These are phyloP conservation scores for Globisporangium splendens DNA, from an alignment of 352 stramenopile species.

Conservation along the genomic window DNA sequence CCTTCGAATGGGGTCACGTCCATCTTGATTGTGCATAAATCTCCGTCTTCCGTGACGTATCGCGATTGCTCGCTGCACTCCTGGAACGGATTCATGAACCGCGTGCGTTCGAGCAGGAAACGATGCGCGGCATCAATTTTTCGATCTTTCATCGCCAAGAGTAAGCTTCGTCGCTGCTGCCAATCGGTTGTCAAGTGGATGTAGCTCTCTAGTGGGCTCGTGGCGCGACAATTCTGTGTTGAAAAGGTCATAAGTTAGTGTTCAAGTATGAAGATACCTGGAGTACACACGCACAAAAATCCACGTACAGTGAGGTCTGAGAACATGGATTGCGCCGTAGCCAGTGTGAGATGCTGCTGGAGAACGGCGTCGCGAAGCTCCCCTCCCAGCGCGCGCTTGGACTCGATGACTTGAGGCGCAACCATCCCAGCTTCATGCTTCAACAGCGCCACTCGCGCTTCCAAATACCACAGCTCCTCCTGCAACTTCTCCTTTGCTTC, in stretches of 20 bases:
- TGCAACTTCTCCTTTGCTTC: constrained; percentile 2
- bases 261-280: neutral
- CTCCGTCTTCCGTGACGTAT: constrained; percentile 24
- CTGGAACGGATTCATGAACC: constrained; percentile 26
- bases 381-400: neutral
- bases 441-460: neutral
- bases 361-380: constrained; percentile 28
- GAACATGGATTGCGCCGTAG: constrained; percentile 29
- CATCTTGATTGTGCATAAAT: constrained; percentile 27
- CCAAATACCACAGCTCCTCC: neutral
- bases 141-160: constrained; percentile 24
- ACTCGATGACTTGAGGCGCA: neutral
- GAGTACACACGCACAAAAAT: neutral
- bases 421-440: neutral
- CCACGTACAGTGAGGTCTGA: constrained; percentile 20
- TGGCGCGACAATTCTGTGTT: constrained; percentile 12
- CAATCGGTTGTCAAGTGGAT: constrained; percentile 34
- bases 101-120: constrained; percentile 26
- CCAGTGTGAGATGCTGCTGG: constrained; percentile 24
- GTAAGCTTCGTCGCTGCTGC: constrained; percentile 22
- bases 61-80: constrained; percentile 29
- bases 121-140: constrained; percentile 27
- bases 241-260: constrained; percentile 3
- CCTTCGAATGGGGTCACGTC: constrained; percentile 38
- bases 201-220: constrained; percentile 34